Conservation (phyloP, 768 basidiomycete genomes). For the Rhodotorula sphaerocarpa region DNA sequence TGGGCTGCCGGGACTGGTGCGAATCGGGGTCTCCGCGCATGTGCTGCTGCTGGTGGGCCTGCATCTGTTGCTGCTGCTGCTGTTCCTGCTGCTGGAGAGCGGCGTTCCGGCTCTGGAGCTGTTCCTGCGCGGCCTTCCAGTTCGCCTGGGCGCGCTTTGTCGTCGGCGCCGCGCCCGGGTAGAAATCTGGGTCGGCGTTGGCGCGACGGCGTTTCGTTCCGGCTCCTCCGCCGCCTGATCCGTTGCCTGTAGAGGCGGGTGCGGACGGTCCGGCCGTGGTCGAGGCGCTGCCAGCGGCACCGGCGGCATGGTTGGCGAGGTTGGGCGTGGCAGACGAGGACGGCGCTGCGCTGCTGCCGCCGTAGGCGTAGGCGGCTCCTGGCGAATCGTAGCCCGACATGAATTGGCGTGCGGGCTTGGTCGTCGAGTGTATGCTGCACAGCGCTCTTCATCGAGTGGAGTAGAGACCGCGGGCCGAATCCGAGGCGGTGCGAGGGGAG, state of each 20-base stretch:
- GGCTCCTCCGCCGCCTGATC: not conserved
- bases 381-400: no score
- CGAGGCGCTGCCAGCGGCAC: not conserved
- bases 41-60: not conserved
- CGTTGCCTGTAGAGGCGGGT: not conserved
- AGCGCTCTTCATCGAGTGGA: no score
- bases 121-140: not conserved
- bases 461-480: no score
- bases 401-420: no score
- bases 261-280: not conserved
- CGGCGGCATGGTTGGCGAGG: not conserved
- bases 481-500: no score
- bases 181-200: slow-evolving; percentile 4
- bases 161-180: slow-evolving; percentile 12
- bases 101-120: not conserved
- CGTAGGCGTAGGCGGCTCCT: no score
- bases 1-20: slow-evolving; percentile 8
- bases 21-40: no score
- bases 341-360: no score
- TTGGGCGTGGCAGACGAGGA: not conserved
- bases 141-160: slow-evolving; percentile 13
- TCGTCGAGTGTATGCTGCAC: no score
- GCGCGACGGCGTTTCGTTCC: slow-evolving; percentile 1
- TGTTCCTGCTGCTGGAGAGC: not conserved
- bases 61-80: not conserved